Base-by-base conservation (phyloP, 1,284 basidiomycete species). In the Inonotus hispidus region DNA sequence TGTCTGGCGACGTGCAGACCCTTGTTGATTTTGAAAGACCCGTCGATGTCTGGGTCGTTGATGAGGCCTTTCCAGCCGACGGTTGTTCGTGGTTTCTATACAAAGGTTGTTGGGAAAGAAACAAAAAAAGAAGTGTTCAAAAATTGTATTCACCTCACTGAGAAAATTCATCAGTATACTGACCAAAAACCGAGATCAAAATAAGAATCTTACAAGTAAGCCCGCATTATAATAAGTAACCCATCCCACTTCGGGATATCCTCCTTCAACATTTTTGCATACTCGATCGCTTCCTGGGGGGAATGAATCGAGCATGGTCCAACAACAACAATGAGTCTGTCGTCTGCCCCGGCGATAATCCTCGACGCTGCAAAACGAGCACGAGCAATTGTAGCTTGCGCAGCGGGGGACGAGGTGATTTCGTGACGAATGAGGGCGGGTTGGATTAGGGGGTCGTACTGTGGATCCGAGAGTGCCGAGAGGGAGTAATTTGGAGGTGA, bases 301-400 rank as follows among this genome's bases (percentile, higher is more conserved):
- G 87, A 92, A 74, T 99, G 96, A 67, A 99, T 97, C 2, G 93
- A 96, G 79, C 96, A 99, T 19, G 96, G 96, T 3, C 96, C 96
- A 64, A 97, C 90, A 67, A 98, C 81, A 70, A 97, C 94, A 54
- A 98, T 79, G 1, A 98, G 66, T 54, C 93, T 85, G 68, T 93
- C 88, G 69, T 95, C 93, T 52, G 85, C 82, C 27, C 94, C 93
- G 2, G 89, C 84, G 46, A 95, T 79, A 67, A 96, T 85, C 62
- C 84, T 80, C 0, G 93, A 88, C 0, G 91, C 83, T 62, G 81
- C 80, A 75, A 84, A 87, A 67, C 95, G 87, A n/a, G 92, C 87
- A 13, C 80, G 73, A 7, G 90, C 85, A 71, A 96, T 90, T 27
- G 89, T 93, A 68, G 82, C 76, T 64, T 82, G 80, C 0, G 88